Base-by-base conservation (phyloP, 495 filamentous ascomycete species). In the Penicillium dipodomyicola region DNA sequence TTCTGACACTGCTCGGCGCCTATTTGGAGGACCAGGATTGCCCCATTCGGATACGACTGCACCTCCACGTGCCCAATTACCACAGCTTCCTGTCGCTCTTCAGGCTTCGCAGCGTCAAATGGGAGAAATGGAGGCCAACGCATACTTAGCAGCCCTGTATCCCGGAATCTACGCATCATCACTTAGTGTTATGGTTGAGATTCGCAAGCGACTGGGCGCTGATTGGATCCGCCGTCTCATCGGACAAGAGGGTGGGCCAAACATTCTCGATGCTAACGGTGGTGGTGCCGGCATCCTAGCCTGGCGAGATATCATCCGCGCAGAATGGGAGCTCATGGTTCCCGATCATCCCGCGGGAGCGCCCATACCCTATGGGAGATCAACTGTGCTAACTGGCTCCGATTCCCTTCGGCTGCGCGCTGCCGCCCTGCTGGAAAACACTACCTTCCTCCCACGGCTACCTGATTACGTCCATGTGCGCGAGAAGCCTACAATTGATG, bases 401-500 rank as follows among this genome's bases (percentile, higher is more conserved):
- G 76, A 80, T n/a, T 54, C 77, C 2, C 79, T 98, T 33, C 86
- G 90, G n/a, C 75, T 89, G 22, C 87, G 92, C 17, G 80, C 89
- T 15, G 88, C 90, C 52, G 73, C 72, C 30, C 81, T 97, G 56
- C 80, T 98, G 11, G 83, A 94, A 14, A 87, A 97, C 64, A 97
- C 94, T 0, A 91, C 86, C 0, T 97, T 98, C 67, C 80, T 98
- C 23, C 94, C 94, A 11, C 88, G 92, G 2, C 75, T 97, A 27
- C 94, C 94, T n/a, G 91, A 98, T 63, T 91, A 92, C 61, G 60
- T 91, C n/a, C 89, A 92, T 59, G 61, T 72, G 10, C 72, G 74
- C 32, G 77, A 78, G 27, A 72, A 71, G 46, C 73, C 79, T 1
- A 80, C 79, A 3, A 52, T 76, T n/a, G 70, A 80, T 9, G 70